Evolutionary conservation across 495 filamentous ascomycete genomes (phyloP), one percentile per base, ranked within the genome.

Genomic region (Neurospora cerealis): DNA sequence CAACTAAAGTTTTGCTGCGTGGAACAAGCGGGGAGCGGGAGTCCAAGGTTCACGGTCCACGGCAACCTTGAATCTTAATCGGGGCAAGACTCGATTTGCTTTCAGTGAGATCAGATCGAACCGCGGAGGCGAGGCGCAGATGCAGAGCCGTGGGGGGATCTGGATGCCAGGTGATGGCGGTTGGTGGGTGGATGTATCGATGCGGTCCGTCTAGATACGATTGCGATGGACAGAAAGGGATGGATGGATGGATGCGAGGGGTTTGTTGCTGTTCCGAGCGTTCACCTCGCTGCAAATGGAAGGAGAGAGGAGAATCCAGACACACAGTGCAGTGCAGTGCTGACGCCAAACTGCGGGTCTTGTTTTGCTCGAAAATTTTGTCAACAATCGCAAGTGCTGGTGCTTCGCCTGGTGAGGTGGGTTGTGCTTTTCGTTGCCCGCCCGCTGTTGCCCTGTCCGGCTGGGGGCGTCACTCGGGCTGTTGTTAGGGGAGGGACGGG

Each of bases 1-100:
- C 75, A 78, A 77, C 80, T 75, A 80, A 80, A 79, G 76, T 81
- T 70, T 79, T 80, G 80, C 54, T 66, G 54, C 80, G 76, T 78
- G 79, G 76, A 78, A 77, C 80, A 78, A 80, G 78, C 79, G 79
- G 80, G 80, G 78, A 75, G 76, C 62, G 70, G 44, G 73, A 73
- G 73, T 74, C 75, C 70, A 74, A 71, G 76, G 72, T 80, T 76
- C 77, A 80, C 79, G 71, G 71, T 66, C 54, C 54, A 66, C 54
- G 15, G 54, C 54, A 66, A 66, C 54, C 54, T 66, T 66, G 54
- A 66, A 66, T 66, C 54, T 66, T 32, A 66, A 66, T 66, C 54
- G 54, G 54, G 54, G 28, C 54, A 66, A 66, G 54, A 66, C 54
- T 66, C 54, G 54, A 66, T 66, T 66, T 66, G 54, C 54, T 66